Base-by-base conservation (phyloP, 2,329 filamentous ascomycete genomes). In the Sarocladium brachiariae region DNA sequence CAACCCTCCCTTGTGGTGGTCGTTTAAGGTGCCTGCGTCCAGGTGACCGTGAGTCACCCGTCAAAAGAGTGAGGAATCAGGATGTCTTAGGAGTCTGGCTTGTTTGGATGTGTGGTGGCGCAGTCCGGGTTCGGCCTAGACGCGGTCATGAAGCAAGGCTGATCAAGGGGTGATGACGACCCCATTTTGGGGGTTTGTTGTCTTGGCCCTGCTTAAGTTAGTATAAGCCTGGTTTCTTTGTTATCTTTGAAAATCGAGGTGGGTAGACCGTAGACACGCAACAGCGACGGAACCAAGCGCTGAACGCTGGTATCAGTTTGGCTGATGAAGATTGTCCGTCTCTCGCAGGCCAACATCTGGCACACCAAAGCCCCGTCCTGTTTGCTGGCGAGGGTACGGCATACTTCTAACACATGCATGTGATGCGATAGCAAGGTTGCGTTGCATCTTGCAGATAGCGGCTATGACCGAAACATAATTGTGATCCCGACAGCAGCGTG, bases 41-140 rank as follows among this genome's bases (percentile, higher is more conserved):
- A 30, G 39, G 39, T 43, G 43, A 47, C 43, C 24, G 43, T 47
- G 43, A 47, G 43, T 47, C 43, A 47, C 43, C 43, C 27, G 43
- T n/a, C 27, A 30, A 33, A 47, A n/a, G n/a, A n/a, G n/a, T n/a
- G n/a, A n/a, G n/a, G n/a, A n/a, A n/a, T n/a, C n/a, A n/a, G n/a
- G n/a, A n/a, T n/a, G n/a, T n/a, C n/a, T n/a, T n/a, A n/a, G n/a
- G n/a, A n/a, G n/a, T n/a, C n/a, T n/a, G n/a, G n/a, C n/a, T n/a
- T n/a, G 37, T 23, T 10, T 39, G 39, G 43, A 14, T 33, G 43
- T 19, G 27, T 47, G 43, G 43, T 47, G 43, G 43, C 43, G 43
- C 43, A 47, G 43, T 33, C 43, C 43, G 43, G 43, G 25, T 47
- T 47, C 43, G 43, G 43, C 27, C 27, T 47, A 47, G 43, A 5